Conservation (phyloP, 331 rosid genomes). For the Rhamnella rubrinervis region DNA sequence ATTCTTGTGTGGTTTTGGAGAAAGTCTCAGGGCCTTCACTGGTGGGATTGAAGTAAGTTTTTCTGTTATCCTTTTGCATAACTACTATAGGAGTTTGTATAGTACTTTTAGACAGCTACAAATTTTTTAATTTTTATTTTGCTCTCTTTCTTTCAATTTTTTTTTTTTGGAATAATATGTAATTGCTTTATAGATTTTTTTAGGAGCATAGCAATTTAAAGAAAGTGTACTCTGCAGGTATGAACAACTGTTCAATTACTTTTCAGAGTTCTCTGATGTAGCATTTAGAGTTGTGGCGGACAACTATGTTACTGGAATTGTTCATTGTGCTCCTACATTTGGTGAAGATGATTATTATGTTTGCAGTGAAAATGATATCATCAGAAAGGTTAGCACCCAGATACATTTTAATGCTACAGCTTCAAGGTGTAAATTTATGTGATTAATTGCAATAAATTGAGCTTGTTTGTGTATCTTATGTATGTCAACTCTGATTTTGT, state of each 20-base stretch:
- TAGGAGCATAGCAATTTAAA: slow-evolving; percentile 16
- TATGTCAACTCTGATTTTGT: slow-evolving; percentile 5
- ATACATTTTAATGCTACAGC: slow-evolving; percentile 1
- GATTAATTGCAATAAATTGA: slow-evolving; percentile 11
- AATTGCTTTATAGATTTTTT: slow-evolving; percentile 4
- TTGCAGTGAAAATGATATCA: slow-evolving; percentile 67
- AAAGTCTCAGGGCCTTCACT: slow-evolving; percentile 65
- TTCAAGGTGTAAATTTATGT: slow-evolving; percentile 2
- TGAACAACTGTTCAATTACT: slow-evolving; percentile 72
- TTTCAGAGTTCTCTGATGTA: slow-evolving; percentile 60
- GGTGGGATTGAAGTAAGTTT: slow-evolving; percentile 78
- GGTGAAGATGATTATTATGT: slow-evolving; percentile 98
- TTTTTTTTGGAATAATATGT: not conserved
- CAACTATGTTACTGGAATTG: slow-evolving; percentile 87
- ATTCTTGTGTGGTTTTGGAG: slow-evolving; percentile 74
- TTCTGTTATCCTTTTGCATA: slow-evolving; percentile 12
- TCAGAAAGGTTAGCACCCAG: slow-evolving; percentile 61
- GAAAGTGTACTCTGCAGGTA: slow-evolving; percentile 54
- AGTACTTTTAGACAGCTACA: slow-evolving; percentile 15
- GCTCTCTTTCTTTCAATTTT: not conserved
- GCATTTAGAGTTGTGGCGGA: slow-evolving; percentile 90
- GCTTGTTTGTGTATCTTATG: not conserved
- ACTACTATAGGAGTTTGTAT: not conserved
- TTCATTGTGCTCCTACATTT: slow-evolving; percentile 92
- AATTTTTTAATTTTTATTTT: not conserved